Percentiles rank a stretch among this genome's conserved stretches.
Conservation (phyloP, 1,139 yeast genomes). For the Debaryomyces sp. region DNA sequence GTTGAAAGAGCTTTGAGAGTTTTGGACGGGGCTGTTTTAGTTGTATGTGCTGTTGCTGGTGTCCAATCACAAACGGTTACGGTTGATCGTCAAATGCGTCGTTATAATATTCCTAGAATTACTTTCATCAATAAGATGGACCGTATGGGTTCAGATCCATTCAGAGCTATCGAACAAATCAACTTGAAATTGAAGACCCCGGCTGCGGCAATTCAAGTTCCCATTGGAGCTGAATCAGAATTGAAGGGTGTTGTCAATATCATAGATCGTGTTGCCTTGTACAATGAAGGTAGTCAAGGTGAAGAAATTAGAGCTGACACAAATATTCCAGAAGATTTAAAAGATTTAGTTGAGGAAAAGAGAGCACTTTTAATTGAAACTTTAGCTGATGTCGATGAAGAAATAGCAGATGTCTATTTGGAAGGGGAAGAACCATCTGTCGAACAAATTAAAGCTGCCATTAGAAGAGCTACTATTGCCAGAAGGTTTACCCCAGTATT, state of each 20-base stretch:
- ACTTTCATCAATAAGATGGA: constrained; percentile 98
- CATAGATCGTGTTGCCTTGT: constrained; percentile 81
- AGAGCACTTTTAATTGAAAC: constrained; percentile 86
- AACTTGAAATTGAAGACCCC: constrained; percentile 85
- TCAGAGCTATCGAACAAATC: constrained; percentile 90
- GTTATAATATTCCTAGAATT: constrained; percentile 95
- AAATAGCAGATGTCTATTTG: constrained; percentile 88
- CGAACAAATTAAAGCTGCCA: constrained; percentile 83
- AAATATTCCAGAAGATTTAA: constrained; percentile 75
- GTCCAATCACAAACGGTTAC: constrained; percentile 98
- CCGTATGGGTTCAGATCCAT: constrained; percentile 98
- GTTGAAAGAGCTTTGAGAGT: constrained; percentile 97
- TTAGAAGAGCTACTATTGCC: constrained; percentile 95
- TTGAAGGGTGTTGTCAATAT: constrained; percentile 90
- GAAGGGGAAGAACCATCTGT: constrained; percentile 88
- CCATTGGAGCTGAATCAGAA: constrained; percentile 89
- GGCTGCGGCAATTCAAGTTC: constrained; percentile 98
- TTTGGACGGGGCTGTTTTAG: constrained; percentile 95
- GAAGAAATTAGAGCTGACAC: constrained; percentile 62
- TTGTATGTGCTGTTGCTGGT: constrained; percentile 97
- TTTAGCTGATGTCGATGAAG: constrained; percentile 96
- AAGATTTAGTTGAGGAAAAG: constrained; percentile 78
- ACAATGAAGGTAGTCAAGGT: constrained; percentile 93
- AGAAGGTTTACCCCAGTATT: constrained; percentile 97
- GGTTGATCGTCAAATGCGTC: constrained; percentile 98